Evolutionary conservation across 225 moss, liverwort and hornwort species (phyloP).

Genomic region (Physcomitrellopsis africana): DNA sequence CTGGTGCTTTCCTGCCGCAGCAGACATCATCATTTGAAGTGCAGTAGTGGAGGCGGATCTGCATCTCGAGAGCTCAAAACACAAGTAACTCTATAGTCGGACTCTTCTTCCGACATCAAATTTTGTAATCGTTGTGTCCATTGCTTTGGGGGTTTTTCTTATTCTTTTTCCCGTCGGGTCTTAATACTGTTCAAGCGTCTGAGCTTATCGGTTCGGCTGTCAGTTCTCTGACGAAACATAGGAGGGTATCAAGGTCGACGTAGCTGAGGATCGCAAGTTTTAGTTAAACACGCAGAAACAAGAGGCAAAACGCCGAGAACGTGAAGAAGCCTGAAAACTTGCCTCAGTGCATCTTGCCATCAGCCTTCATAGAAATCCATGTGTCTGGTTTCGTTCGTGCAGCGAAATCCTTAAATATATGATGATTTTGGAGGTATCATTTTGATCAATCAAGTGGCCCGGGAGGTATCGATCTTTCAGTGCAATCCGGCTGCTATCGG

Average conservation of each 20-base stretch:
- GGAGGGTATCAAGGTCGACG: background rate
- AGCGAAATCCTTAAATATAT: too few species aligned
- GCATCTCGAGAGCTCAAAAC: slow-evolving; percentile 14
- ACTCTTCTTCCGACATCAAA: background rate
- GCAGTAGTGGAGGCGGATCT: slow-evolving; percentile 28
- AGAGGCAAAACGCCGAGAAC: background rate
- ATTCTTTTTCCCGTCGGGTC: background rate
- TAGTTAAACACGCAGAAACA: background rate
- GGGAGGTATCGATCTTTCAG: too few species aligned
- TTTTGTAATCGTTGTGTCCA: background rate
- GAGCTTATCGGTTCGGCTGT: slow-evolving; percentile 16
- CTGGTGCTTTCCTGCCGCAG: background rate
- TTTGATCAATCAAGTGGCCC: too few species aligned
- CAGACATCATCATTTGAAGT: slow-evolving; percentile 11
- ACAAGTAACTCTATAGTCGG: background rate
- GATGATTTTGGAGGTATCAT: too few species aligned
- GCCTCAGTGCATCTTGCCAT: too few species aligned
- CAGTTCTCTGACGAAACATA: too few species aligned
- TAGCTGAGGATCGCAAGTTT: background rate
- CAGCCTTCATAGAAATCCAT: too few species aligned
- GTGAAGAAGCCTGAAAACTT: background rate
- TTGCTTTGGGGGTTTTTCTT: background rate
- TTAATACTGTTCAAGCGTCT: slow-evolving; percentile 14
- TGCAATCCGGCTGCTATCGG: too few species aligned
- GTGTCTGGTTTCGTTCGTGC: too few species aligned